phyloP scores from a whole-genome alignment of 331 rosid genomes.

The Acacia concinna region DNA sequence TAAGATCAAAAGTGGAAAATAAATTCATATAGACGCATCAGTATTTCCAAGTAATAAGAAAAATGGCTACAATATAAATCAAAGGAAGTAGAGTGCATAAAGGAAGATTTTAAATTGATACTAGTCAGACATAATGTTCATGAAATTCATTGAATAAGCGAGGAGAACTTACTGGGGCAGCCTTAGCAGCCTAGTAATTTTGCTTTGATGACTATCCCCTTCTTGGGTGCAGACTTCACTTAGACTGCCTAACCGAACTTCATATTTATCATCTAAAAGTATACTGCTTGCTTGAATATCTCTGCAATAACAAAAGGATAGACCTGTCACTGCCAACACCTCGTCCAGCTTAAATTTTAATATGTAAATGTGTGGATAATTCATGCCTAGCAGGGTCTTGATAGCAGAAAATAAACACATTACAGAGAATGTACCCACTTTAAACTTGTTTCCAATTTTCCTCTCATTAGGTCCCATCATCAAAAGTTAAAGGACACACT shows the following conservation, averaged over 20 bases:
- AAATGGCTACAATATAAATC: not conserved
- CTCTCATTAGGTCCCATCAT: conserved; percentile 12
- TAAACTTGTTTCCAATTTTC: conserved; percentile 19
- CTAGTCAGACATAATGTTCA: conserved; percentile 11
- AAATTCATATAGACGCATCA: not conserved
- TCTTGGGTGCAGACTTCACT: conserved; percentile 75
- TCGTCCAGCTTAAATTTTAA: conserved; percentile 1
- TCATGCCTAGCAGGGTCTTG: conserved; percentile 8
- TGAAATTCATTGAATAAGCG: conserved; percentile 27
- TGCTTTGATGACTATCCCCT: conserved; percentile 85
- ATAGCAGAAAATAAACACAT: not conserved
- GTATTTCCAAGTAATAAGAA: not conserved
- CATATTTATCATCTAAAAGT: conserved; percentile 92
- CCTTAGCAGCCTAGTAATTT: conserved; percentile 73
- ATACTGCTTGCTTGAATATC: conserved; percentile 97
- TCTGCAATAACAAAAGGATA: conserved; percentile 54
- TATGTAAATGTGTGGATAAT: not conserved
- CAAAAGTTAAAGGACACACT: not conserved
- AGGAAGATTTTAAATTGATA: not conserved
- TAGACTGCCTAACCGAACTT: conserved; percentile 93
- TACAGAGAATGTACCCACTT: conserved; percentile 12
- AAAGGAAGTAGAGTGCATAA: not conserved
- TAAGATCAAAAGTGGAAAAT: not conserved
- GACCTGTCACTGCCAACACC: conserved; percentile 33
- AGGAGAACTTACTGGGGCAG: conserved; percentile 80